Conservation (phyloP, 306 rosid genomes). For the Fragaria vesca region DNA sequence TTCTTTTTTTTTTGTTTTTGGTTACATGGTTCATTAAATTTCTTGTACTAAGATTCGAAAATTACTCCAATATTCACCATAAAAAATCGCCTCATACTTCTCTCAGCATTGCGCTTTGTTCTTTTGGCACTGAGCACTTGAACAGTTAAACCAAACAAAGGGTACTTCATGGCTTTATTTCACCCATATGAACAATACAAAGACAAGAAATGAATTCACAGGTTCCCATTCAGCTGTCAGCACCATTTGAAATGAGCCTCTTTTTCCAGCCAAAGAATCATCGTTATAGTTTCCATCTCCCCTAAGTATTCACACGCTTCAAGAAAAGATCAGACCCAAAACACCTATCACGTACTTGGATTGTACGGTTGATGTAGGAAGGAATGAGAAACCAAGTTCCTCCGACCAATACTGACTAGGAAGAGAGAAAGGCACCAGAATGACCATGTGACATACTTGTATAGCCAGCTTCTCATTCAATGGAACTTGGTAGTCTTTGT, state of each 20-base stretch:
- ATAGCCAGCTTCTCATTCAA: not conserved
- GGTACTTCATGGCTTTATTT: too few species aligned
- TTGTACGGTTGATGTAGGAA: not conserved
- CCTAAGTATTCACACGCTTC: not conserved
- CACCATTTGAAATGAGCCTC: not conserved
- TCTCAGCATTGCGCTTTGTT: too few species aligned
- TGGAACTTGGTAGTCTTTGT: not conserved
- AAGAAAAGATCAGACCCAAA: not conserved
- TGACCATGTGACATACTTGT: not conserved
- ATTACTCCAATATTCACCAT: too few species aligned
- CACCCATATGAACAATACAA: too few species aligned
- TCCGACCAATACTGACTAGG: not conserved
- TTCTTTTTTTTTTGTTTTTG: too few species aligned
- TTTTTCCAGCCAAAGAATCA: not conserved
- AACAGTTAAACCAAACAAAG: too few species aligned
- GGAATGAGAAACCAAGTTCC: not conserved
- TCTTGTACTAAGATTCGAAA: too few species aligned
- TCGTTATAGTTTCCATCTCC: not conserved
- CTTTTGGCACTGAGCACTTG: too few species aligned
- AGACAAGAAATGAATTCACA: too few species aligned
- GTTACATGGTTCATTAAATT: too few species aligned
- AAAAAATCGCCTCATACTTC: too few species aligned
- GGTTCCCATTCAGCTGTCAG: not conserved
- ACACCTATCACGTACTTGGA: not conserved
- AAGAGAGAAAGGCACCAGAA: not conserved